phyloP scores from a whole-genome alignment of 2,329 filamentous ascomycete genomes.

The Pseudopyrenochaeta lycopersici region DNA sequence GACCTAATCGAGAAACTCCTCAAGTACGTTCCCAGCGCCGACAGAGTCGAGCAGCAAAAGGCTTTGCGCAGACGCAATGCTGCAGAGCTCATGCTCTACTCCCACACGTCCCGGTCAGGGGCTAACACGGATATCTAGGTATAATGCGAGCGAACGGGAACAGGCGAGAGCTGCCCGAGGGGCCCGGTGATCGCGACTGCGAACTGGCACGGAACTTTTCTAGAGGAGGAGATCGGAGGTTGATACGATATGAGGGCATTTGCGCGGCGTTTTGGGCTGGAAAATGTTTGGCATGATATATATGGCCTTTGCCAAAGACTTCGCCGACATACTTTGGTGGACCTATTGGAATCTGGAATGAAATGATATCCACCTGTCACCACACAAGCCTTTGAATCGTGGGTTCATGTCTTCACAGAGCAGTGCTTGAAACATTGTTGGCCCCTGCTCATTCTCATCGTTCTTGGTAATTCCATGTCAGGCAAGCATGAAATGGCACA shows the following conservation, averaged over 20 bases:
- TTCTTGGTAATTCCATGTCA: too few species aligned
- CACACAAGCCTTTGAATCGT: background rate
- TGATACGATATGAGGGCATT: conserved; percentile 17
- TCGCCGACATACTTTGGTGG: background rate
- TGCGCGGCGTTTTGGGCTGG: conserved; percentile 24
- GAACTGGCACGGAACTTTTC: background rate
- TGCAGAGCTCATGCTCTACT: background rate
- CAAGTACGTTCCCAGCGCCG: conserved; percentile 46
- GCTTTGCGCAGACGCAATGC: conserved; percentile 4
- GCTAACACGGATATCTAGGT: conserved; percentile 37
- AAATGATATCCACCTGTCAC: too few species aligned
- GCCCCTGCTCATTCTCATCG: too few species aligned
- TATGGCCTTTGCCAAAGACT: background rate
- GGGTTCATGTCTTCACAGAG: too few species aligned
- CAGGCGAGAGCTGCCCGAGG: conserved; percentile 39
- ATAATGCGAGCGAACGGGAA: conserved; percentile 49
- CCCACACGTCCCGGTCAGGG: conserved; percentile 20
- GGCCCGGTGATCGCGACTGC: conserved; percentile 16
- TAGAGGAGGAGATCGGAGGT: conserved; percentile 12
- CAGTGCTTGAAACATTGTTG: too few species aligned
- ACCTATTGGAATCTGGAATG: background rate
- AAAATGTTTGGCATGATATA: conserved; percentile 1
- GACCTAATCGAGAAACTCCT: conserved; percentile 98
- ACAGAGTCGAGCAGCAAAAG: conserved; percentile 12
- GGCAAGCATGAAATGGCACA: background rate